A percentile compares a stretch with the other conserved stretches of the same genome.
Conservation (phyloP, 139 green algal genomes). For the Auxenochlorella pyrenoidosa region DNA sequence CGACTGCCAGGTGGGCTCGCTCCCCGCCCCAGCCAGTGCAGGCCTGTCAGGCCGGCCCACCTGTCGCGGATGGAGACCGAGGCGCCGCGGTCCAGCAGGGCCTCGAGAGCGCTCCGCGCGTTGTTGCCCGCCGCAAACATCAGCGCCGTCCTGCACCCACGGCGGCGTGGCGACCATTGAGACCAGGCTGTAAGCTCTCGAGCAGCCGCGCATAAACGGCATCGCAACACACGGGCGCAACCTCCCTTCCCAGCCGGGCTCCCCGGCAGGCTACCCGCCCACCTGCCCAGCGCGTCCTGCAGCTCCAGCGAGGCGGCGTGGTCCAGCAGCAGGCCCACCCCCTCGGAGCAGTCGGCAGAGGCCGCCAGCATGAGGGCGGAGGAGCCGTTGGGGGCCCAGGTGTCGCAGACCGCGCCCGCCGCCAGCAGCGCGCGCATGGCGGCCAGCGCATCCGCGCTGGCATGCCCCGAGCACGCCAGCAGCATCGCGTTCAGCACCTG, state of each 20-base stretch:
- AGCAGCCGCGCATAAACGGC: too few species aligned
- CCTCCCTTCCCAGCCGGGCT: too few species aligned
- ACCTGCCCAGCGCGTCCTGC: slow-evolving; percentile 70
- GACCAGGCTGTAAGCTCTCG: too few species aligned
- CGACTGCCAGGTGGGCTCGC: background rate
- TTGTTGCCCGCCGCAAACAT: slow-evolving; percentile 85
- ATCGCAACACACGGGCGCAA: too few species aligned
- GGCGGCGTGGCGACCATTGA: too few species aligned
- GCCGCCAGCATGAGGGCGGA: slow-evolving; percentile 85
- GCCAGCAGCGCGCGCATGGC: slow-evolving; percentile 68
- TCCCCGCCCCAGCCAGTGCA: background rate
- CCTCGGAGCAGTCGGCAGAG: slow-evolving; percentile 54
- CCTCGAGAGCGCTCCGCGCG: slow-evolving; percentile 42
- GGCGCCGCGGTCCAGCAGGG: slow-evolving; percentile 52
- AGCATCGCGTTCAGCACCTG: slow-evolving; percentile 84
- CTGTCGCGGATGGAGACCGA: slow-evolving; percentile 44
- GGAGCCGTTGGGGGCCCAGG: slow-evolving; percentile 77
- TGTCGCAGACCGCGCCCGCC: slow-evolving; percentile 78
- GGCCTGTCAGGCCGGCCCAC: background rate
- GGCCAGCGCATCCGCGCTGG: slow-evolving; percentile 20
- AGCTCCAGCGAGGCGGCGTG: slow-evolving; percentile 75
- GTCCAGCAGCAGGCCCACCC: slow-evolving; percentile 70
- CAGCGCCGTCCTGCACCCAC: slow-evolving; percentile 68
- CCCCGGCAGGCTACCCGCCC: background rate
- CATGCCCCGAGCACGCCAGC: slow-evolving; percentile 69